These are phyloP conservation scores for Thermomucor indicae-seudaticae DNA, from an alignment of 371 early-diverging fungal species.

Conservation along the genomic window DNA sequence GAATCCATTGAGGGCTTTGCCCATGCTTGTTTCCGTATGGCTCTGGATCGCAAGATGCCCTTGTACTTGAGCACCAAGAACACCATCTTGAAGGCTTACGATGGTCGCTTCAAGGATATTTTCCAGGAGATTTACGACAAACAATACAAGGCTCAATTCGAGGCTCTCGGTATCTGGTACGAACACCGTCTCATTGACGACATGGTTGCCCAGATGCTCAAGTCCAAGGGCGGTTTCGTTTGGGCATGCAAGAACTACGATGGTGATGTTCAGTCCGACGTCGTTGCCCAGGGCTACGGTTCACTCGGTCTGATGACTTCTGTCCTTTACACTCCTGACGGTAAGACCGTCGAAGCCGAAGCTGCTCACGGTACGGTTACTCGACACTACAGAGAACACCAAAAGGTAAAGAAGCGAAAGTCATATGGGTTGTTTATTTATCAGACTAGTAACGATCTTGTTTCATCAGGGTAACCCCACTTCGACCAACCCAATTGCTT, in stretches of 20 bases:
- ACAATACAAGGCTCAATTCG: slow-evolving; percentile 70
- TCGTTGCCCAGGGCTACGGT: slow-evolving; percentile 92
- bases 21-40: slow-evolving; percentile 92
- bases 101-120: slow-evolving; percentile 97
- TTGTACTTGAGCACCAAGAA: slow-evolving; percentile 96
- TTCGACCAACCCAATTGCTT: slow-evolving; percentile 96
- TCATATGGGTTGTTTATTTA: neutral
- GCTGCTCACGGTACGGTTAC: slow-evolving; percentile 98
- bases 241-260: slow-evolving; percentile 98
- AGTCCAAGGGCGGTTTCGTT: slow-evolving; percentile 92
- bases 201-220: slow-evolving; percentile 97
- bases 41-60: slow-evolving; percentile 80
- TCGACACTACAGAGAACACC: slow-evolving; percentile 95
- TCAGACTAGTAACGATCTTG: neutral
- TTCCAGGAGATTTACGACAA: slow-evolving; percentile 86
- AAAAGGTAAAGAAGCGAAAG: slow-evolving; percentile 54
- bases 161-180: slow-evolving; percentile 84
- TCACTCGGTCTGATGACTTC: slow-evolving; percentile 96
- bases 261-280: slow-evolving; percentile 93
- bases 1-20: slow-evolving; percentile 93
- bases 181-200: slow-evolving; percentile 98
- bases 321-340: slow-evolving; percentile 91
- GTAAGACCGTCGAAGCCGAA: slow-evolving; percentile 92
- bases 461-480: slow-evolving; percentile 63
- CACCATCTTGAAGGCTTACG: slow-evolving; percentile 96